phyloP scores from a whole-genome alignment of 176 grass and related monocot species.

The Oryza meyeriana region DNA sequence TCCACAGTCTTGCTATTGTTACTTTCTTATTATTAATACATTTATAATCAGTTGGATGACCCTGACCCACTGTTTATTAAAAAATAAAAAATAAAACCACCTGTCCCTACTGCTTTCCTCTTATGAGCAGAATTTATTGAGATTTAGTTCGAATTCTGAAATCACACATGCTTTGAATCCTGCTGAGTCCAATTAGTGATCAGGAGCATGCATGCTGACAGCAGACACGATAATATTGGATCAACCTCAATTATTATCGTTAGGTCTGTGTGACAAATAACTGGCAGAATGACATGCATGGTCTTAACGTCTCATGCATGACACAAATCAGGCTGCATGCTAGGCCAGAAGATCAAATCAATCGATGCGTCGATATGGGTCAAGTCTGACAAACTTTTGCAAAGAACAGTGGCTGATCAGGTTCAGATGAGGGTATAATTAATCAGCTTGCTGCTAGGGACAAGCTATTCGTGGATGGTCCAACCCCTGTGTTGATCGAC shows the following conservation, averaged over 20 bases:
- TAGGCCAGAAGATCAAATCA: neutral
- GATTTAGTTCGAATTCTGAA: neutral
- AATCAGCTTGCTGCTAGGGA: neutral
- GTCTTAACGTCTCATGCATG: neutral
- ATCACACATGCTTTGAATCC: neutral
- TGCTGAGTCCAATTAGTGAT: neutral
- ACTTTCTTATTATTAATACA: neutral
- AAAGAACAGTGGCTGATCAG: neutral
- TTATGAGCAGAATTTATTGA: neutral
- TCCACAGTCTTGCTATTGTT: neutral
- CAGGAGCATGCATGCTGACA: neutral
- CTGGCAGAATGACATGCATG: neutral
- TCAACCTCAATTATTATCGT: constrained; percentile 14
- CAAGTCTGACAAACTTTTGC: neutral
- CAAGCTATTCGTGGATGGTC: neutral
- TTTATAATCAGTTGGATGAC: neutral
- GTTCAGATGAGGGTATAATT: constrained; percentile 1
- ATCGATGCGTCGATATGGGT: no score
- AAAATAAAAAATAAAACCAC: neutral
- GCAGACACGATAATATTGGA: neutral
- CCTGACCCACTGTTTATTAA: no score
- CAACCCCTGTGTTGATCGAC: no score
- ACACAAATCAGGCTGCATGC: neutral
- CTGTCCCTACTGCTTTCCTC: neutral
- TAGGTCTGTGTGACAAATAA: neutral